Conservation (phyloP, 805 yeast species). For the Saccharomycopsis sp. region DNA sequence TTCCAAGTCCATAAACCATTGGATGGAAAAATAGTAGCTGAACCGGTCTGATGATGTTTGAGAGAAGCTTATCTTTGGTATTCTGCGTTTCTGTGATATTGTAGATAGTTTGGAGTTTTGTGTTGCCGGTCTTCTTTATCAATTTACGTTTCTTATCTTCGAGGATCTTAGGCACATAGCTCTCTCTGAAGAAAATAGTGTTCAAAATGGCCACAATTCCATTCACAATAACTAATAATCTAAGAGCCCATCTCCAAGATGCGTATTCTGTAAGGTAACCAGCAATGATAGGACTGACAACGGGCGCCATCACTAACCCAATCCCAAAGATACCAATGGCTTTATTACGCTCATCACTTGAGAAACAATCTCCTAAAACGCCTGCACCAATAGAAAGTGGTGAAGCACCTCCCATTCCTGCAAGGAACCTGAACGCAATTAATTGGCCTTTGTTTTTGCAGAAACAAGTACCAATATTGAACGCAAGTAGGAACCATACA, state of each 20-base stretch:
- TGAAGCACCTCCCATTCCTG: conserved; percentile 61
- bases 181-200: conserved; percentile 43
- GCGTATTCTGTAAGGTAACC: conserved; percentile 48
- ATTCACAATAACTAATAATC: conserved; percentile 47
- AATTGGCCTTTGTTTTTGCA: conserved; percentile 49
- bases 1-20: conserved; percentile 56
- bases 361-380: conserved; percentile 53
- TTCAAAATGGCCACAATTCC: conserved; percentile 42
- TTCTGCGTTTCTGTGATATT: conserved; percentile 39
- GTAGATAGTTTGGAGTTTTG: conserved; percentile 49
- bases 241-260: conserved; percentile 61
- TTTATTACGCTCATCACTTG: conserved; percentile 42
- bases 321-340: conserved; percentile 52
- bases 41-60: conserved; percentile 50
- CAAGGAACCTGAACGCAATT: conserved; percentile 52
- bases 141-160: conserved; percentile 37
- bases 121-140: conserved; percentile 39
- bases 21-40: conserved; percentile 50
- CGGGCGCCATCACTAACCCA: conserved; percentile 52
- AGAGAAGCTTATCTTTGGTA: conserved; percentile 30
- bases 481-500: conserved; percentile 41
- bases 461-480: conserved; percentile 56
- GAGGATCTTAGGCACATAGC: conserved; percentile 51
- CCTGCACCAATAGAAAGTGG: conserved; percentile 70
- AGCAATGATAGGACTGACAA: conserved; percentile 49